Conservation (phyloP, 2,329 filamentous ascomycete genomes). For the Claviceps digitariae region DNA sequence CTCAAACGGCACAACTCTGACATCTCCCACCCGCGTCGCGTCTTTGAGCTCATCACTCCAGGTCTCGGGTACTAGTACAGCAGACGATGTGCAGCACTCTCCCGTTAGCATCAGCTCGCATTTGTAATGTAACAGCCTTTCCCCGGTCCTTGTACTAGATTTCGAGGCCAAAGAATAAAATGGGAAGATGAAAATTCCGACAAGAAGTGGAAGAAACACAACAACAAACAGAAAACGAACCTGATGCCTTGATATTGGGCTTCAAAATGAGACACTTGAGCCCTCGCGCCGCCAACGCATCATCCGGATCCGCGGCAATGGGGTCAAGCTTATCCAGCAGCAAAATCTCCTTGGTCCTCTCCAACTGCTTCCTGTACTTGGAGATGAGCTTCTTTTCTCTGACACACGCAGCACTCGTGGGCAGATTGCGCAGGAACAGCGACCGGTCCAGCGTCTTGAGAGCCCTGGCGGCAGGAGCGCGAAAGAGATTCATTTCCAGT, state of each 20-base stretch:
- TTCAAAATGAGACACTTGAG: conserved; percentile 48
- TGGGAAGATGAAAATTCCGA: background rate
- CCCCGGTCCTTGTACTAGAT: background rate
- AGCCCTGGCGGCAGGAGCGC: conserved; percentile 61
- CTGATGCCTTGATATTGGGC: conserved; percentile 39
- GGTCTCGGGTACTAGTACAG: conserved; percentile 39
- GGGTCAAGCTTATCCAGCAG: conserved; percentile 47
- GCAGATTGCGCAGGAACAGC: conserved; percentile 66
- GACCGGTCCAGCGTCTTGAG: conserved; percentile 70
- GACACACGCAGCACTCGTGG: conserved; percentile 65
- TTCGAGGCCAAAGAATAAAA: background rate
- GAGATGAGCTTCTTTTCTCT: conserved; percentile 64
- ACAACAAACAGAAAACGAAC: conserved; percentile 19
- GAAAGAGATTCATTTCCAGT: conserved; percentile 46
- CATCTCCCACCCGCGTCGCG: conserved; percentile 52
- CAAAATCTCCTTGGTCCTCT: conserved; percentile 53
- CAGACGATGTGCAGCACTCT: conserved; percentile 1
- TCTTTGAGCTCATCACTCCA: conserved; percentile 61
- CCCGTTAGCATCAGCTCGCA: background rate
- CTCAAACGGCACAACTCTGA: conserved; percentile 62
- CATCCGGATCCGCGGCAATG: conserved; percentile 50
- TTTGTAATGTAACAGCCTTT: background rate
- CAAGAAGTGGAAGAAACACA: background rate
- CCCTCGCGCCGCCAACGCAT: conserved; percentile 36
- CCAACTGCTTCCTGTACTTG: conserved; percentile 52